phyloP scores from a whole-genome alignment of 306 rosid genomes.

The Casuarina glauca region DNA sequence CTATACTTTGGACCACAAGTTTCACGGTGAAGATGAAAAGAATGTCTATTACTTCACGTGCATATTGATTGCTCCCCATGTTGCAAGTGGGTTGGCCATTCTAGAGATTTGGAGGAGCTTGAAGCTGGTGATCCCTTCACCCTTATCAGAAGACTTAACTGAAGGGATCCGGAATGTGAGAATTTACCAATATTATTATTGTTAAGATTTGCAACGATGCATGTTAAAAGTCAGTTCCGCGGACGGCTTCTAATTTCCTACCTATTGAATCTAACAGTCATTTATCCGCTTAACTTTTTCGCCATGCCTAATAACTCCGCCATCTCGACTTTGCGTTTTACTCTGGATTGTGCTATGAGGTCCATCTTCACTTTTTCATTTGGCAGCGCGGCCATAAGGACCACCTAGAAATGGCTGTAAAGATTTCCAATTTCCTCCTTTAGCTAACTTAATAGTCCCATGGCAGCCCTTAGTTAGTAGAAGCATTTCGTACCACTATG shows the following conservation, averaged over 20 bases:
- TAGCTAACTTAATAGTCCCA: too few relatives aligned
- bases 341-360: too few relatives aligned
- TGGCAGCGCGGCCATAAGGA: neutral
- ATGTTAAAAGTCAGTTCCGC: neutral
- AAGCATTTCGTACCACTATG: neutral
- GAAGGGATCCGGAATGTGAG: neutral
- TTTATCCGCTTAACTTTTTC: too few relatives aligned
- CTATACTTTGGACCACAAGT: neutral
- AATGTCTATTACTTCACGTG: neutral
- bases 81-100: constrained; percentile 3
- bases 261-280: neutral
- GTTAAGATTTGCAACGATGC: neutral
- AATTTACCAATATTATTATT: neutral
- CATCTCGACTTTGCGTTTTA: too few relatives aligned
- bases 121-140: neutral
- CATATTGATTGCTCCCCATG: neutral
- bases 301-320: too few relatives aligned
- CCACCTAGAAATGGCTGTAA: neutral
- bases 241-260: neutral
- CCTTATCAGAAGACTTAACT: neutral
- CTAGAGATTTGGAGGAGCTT: neutral
- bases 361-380: too few relatives aligned
- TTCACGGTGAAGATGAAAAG: neutral
- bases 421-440: neutral
- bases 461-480: too few relatives aligned